A percentile compares a stretch with the other conserved stretches of the same genome.
phyloP scores from a whole-genome alignment of 257 asterid genomes.

The Lavandula angustifolia region DNA sequence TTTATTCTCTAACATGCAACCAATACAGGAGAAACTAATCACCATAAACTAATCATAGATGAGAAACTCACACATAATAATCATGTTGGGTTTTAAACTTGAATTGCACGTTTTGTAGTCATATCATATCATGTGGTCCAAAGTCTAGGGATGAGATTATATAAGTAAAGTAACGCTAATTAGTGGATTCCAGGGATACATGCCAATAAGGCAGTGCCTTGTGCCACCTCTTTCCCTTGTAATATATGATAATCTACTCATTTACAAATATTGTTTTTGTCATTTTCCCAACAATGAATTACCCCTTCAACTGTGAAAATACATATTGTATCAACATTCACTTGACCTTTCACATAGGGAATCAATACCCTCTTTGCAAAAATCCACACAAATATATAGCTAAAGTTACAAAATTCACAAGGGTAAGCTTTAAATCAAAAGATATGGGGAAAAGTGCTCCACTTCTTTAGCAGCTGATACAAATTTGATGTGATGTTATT shows the following conservation, averaged over 20 bases:
- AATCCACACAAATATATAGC: too few relatives aligned
- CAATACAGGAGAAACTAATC: too few relatives aligned
- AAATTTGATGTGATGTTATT: conserved; percentile 15
- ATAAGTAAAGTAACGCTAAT: conserved; percentile 2
- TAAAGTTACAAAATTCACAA: too few relatives aligned
- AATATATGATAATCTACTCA: conserved; percentile 21
- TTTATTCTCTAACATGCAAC: too few relatives aligned
- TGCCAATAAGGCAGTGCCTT: conserved; percentile 10
- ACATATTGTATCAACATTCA: neutral
- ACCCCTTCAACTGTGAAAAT: neutral
- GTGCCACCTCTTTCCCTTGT: neutral
- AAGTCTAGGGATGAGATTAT: neutral
- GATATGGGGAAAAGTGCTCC: neutral
- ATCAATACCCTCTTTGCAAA: too few relatives aligned
- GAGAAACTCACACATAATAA: too few relatives aligned
- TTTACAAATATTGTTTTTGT: neutral
- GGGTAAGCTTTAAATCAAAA: neutral
- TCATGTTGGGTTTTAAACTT: too few relatives aligned
- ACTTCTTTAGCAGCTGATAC: too few relatives aligned
- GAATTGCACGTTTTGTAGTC: neutral
- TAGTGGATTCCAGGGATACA: conserved; percentile 26
- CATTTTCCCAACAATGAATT: conserved; percentile 1
- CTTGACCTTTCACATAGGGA: conserved; percentile 25
- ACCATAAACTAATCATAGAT: too few relatives aligned
- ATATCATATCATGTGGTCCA: conserved; percentile 10